These are phyloP conservation scores for Lagerstroemia speciosa DNA, from an alignment of 345 rosid species.

Conservation along the genomic window DNA sequence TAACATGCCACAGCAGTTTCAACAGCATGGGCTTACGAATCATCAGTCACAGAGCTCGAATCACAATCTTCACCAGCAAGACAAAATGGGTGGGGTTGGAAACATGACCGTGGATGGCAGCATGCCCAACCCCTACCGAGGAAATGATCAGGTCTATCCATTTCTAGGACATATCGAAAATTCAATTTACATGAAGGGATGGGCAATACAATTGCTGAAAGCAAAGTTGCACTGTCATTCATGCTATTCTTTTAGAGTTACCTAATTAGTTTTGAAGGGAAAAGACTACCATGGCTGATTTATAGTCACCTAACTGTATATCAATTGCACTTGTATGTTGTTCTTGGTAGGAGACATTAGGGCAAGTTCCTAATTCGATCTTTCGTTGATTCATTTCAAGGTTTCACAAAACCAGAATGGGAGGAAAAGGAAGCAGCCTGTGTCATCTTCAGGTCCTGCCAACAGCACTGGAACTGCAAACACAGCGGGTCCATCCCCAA, in stretches of 20 bases:
- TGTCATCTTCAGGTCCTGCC: conserved; percentile 97
- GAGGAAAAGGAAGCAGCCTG: conserved; percentile 95
- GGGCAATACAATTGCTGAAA: too few species aligned
- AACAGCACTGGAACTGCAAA: conserved; percentile 98
- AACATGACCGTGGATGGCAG: conserved; percentile 66
- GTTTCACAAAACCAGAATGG: conserved; percentile 84
- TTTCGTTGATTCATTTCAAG: conserved; percentile 37
- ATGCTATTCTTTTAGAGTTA: too few species aligned
- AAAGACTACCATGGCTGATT: not conserved
- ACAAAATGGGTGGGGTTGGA: conserved; percentile 72
- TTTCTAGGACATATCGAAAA: not conserved
- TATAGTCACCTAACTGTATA: not conserved
- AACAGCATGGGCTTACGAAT: conserved; percentile 55
- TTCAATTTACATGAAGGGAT: too few species aligned
- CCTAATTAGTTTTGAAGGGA: too few species aligned
- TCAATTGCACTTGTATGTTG: not conserved
- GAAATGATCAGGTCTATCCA: conserved; percentile 85
- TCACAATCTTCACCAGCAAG: conserved; percentile 63
- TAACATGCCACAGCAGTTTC: conserved; percentile 51
- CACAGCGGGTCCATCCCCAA: conserved; percentile 96
- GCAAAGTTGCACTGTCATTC: too few species aligned
- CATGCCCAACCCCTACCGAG: conserved; percentile 87
- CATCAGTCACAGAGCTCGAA: conserved; percentile 65
- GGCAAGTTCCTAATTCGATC: conserved; percentile 28
- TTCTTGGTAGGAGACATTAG: not conserved